Percentiles rank a stretch among this genome's conserved stretches.
Evolutionary conservation across 768 basidiomycete species (phyloP).

Genomic region (Tylopilus intermedius): DNA sequence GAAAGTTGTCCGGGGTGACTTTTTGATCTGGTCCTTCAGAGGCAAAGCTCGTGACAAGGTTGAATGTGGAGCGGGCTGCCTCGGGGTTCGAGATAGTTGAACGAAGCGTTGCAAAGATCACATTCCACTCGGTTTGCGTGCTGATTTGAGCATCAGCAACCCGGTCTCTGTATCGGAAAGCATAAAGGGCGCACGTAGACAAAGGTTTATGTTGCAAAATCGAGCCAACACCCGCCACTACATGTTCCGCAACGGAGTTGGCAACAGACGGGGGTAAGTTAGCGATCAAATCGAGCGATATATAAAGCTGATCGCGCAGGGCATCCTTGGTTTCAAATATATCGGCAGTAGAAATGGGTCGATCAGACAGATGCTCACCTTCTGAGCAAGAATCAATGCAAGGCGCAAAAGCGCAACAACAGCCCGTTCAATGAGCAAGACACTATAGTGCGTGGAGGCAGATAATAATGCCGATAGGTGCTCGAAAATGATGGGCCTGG

Average conservation of each 20-base stretch:
- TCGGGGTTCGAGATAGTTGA: slow-evolving; percentile 83
- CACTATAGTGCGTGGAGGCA: slow-evolving; percentile 75
- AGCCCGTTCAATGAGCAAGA: slow-evolving; percentile 88
- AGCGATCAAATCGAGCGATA: slow-evolving; percentile 87
- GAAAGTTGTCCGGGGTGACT: slow-evolving; percentile 74
- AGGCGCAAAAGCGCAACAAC: slow-evolving; percentile 84
- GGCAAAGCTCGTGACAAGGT: slow-evolving; percentile 64
- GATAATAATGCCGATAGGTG: slow-evolving; percentile 81
- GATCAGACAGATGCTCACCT: slow-evolving; percentile 41
- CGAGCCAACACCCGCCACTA: slow-evolving; percentile 74
- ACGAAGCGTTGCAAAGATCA: slow-evolving; percentile 83
- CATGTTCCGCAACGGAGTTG: slow-evolving; percentile 84
- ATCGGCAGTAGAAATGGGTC: neutral
- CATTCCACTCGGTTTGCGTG: slow-evolving; percentile 93
- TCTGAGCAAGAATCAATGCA: slow-evolving; percentile 76
- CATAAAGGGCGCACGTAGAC: slow-evolving; percentile 42
- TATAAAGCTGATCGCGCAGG: slow-evolving; percentile 89
- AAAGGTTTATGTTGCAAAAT: slow-evolving; percentile 75
- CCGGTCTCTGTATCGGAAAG: neutral
- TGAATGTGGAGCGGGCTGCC: slow-evolving; percentile 81
- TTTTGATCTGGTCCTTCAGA: slow-evolving; percentile 55
- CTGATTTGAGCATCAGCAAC: slow-evolving; percentile 33
- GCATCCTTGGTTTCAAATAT: slow-evolving; percentile 46
- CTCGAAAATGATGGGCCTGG: slow-evolving; percentile 91
- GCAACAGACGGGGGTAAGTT: slow-evolving; percentile 73